These are phyloP conservation scores for Phytophthora pini DNA, from an alignment of 352 stramenopile species.

Conservation along the genomic window DNA sequence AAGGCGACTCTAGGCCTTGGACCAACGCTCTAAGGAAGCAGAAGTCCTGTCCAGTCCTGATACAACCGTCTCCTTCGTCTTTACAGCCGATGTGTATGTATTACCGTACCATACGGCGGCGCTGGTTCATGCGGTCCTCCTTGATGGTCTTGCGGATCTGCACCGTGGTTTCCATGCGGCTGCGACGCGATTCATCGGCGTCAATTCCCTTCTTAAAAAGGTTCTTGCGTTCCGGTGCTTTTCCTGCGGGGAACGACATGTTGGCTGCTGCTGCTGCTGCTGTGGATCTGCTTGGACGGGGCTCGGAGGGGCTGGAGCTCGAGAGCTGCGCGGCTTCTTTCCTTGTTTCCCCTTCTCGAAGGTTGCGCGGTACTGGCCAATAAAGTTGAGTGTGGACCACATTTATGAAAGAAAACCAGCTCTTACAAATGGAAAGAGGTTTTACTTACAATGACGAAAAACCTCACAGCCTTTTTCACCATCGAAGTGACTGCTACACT, in stretches of 20 bases:
- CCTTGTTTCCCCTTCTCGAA: slow-evolving; percentile 41
- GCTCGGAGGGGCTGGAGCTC: slow-evolving; percentile 22
- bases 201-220: slow-evolving; percentile 87
- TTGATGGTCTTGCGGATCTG: slow-evolving; percentile 89
- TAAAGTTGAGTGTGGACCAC: slow-evolving; percentile 32
- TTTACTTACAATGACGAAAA: slow-evolving; percentile 26
- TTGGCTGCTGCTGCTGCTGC: slow-evolving; percentile 8
- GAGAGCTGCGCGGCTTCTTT: slow-evolving; percentile 33
- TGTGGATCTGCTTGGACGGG: slow-evolving; percentile 6
- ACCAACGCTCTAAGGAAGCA: neutral
- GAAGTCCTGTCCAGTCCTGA: neutral
- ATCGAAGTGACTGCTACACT: slow-evolving; percentile 4
- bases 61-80: neutral
- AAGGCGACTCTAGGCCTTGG: slow-evolving; percentile 6
- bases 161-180: slow-evolving; percentile 80
- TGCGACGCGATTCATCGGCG: slow-evolving; percentile 74
- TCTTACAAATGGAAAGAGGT: slow-evolving; percentile 27
- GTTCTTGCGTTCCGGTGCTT: slow-evolving; percentile 76
- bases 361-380: slow-evolving; percentile 27
- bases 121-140: slow-evolving; percentile 83
- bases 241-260: slow-evolving; percentile 79
- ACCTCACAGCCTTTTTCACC: slow-evolving; percentile 23
- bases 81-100: neutral
- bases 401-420: slow-evolving; percentile 21
- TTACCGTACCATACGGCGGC: slow-evolving; percentile 66